A percentile compares a stretch with the other conserved stretches of the same genome.
These are phyloP conservation scores for Carpinus viminea DNA, from an alignment of 306 rosid species.

Conservation along the genomic window DNA sequence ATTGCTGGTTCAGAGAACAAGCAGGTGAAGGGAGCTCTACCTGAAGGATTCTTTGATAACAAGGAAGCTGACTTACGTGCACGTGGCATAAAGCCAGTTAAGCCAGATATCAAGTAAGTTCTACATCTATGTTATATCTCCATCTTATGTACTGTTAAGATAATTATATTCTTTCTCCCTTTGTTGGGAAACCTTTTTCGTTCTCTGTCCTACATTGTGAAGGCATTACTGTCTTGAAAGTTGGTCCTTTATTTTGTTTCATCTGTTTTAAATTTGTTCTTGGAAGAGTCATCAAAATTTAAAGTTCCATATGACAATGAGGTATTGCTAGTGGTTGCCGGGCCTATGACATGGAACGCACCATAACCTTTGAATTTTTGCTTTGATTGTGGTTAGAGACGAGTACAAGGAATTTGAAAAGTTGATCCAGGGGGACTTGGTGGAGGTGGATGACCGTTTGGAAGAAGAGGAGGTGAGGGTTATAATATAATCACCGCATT, in stretches of 20 bases:
- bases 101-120: constrained; percentile 93
- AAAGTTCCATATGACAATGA: background rate
- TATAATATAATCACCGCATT: constrained; percentile 19
- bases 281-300: background rate
- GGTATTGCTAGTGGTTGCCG: background rate
- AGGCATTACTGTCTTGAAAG: background rate
- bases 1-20: constrained; percentile 51
- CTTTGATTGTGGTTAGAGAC: constrained; percentile 52
- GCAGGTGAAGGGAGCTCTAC: constrained; percentile 74
- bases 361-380: constrained; percentile 27
- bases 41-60: constrained; percentile 96
- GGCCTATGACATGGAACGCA: constrained; percentile 4
- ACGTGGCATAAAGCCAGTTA: constrained; percentile 81
- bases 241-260: background rate
- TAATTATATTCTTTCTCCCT: background rate
- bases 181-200: background rate
- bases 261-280: background rate
- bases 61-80: constrained; percentile 95
- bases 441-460: constrained; percentile 82
- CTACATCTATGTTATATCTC: constrained; percentile 24
- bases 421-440: constrained; percentile 92
- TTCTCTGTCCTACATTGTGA: background rate
- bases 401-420: constrained; percentile 95
- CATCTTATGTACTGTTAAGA: constrained; percentile 5
- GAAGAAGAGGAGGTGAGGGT: constrained; percentile 91